Evolutionary conservation across 805 yeast genomes (phyloP), one percentile per base, ranked within the genome.

Genomic region (Peterozyma toletana): DNA sequence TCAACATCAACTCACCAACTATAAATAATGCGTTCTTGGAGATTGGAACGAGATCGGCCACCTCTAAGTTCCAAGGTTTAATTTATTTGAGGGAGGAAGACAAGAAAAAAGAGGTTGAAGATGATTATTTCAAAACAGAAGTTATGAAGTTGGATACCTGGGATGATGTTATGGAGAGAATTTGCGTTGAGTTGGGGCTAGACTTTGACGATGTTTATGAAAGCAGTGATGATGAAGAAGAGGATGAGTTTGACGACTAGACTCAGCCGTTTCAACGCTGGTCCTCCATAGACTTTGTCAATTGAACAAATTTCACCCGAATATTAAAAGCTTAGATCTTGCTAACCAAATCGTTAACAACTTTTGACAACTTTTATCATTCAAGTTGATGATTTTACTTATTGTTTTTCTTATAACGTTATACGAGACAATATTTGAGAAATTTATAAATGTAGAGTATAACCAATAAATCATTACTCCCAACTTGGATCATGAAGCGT

Each of bases 81-180:
- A 31, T 31, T 13, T 31, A 31, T 31, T 31, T 14, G 34, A 13
- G 15, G 14, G 14, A 11, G 5, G 14, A 31, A 31, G 34, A 31
- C 15, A 31, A 14, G 10, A 21, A 21, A 5, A 7, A 21, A 5
- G 27, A 21, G 7, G 27, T 7, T 21, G 27, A 21, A 21, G 27
- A 21, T 21, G 27, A 21, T 21, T 21, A 21, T 21, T 21, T 21
- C 27, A 21, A 21, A 7, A 31, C 34, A 5, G 15, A 11, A 17
- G 39, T 39, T 14, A 33, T 30, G 11, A 37, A 15, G 16, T 18
- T 40, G 3, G 33, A 38, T 9, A 40, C 47, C 10, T 63, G 68
- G 68, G 62, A 59, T 27, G 65, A 62, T 37, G 59, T 55, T 1
- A 63, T 63, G 68, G 68, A 63, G 36, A 56, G 55, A 2, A 53